Base-by-base conservation (phyloP, 2,329 filamentous ascomycete species). In the Beauveria pseudobassiana region DNA sequence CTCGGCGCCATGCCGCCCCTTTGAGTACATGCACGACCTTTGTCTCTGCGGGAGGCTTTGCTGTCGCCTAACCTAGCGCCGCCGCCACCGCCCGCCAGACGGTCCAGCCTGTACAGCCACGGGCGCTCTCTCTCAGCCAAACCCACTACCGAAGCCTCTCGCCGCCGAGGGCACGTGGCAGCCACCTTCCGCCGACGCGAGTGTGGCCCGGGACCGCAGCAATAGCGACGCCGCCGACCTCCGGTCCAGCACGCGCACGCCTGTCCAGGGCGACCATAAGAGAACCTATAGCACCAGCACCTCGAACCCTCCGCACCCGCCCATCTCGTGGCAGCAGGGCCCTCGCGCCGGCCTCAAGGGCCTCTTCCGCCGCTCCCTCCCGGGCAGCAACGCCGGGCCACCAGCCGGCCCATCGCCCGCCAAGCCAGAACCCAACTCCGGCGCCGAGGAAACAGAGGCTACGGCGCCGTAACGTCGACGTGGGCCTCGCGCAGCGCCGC, bases 61-160 rank as follows among this genome's bases (percentile, higher is more conserved):
- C 77, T 78, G 59, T 72, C 74, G 1, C 69, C 73, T 3, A 71
- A 70, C 0, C 64, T 72, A 1, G 75, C 76, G 1, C 81, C 80
- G 0, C 77, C 80, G 0, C 77, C 80, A 0, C 76, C 80, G 2
- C 82, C 83, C 0, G 73, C 81, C 54, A 74, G 83, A 14, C 74
- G 80, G 55, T 85, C 82, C 4, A 86, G 82, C 65, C 70, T 85
- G 3, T 76, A 81, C 56, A 79, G 80, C 2, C 76, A 74, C 40
- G 80, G 77, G 0, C 76, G 76, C 20, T 70, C 71, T 1, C 67
- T 69, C 6, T 69, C 66, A 62, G 66, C 62, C 53, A 63, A 63
- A 63, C 64, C 67, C 49, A 57, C 62, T 3, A n/a, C 14, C 16
- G 48, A 62, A 62, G 40, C 60, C 60, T 12, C 60, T 62, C 26